A percentile compares a stretch with the other conserved stretches of the same genome.
Evolutionary conservation across 805 yeast species (phyloP).

Genomic region (Suhomyces prunicola): DNA sequence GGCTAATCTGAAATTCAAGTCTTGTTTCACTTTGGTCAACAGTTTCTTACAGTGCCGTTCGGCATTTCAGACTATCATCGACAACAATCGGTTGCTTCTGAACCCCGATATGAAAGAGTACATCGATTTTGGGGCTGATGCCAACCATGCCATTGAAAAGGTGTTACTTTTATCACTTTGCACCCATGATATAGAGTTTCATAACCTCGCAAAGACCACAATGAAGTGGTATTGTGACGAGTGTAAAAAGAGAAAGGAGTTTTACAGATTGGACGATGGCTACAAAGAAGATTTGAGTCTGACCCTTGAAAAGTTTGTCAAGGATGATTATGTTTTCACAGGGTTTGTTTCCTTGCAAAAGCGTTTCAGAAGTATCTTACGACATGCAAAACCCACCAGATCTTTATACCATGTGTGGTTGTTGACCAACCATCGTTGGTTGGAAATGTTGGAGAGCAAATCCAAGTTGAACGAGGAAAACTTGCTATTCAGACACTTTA

Average conservation of each 20-base stretch:
- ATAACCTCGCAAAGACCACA: slow-evolving; percentile 35
- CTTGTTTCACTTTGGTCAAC: slow-evolving; percentile 34
- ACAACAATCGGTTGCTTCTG: slow-evolving; percentile 2
- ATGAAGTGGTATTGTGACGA: slow-evolving; percentile 22
- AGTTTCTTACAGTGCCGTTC: slow-evolving; percentile 29
- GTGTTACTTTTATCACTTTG: slow-evolving; percentile 37
- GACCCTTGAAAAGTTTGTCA: slow-evolving; percentile 36
- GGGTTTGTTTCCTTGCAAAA: slow-evolving; percentile 76
- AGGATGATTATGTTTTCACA: slow-evolving; percentile 57
- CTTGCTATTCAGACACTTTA: slow-evolving; percentile 57
- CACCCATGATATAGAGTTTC: slow-evolving; percentile 43
- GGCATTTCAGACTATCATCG: slow-evolving; percentile 9
- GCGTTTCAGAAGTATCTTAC: slow-evolving; percentile 45
- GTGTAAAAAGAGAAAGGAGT: background rate
- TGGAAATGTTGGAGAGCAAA: slow-evolving; percentile 23
- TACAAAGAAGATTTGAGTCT: slow-evolving; percentile 19
- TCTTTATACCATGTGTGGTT: slow-evolving; percentile 41
- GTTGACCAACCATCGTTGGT: slow-evolving; percentile 52
- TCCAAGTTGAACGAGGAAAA: slow-evolving; percentile 36
- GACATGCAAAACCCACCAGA: slow-evolving; percentile 33
- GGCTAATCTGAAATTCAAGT: slow-evolving; percentile 34
- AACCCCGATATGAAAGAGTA: slow-evolving; percentile 6
- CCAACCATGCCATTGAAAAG: slow-evolving; percentile 33
- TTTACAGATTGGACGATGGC: background rate
- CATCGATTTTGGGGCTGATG: slow-evolving; percentile 16